Percentiles rank a stretch among this genome's conserved stretches.
Conservation (phyloP, 2,329 filamentous ascomycete genomes). For the Penicillium sp. region DNA sequence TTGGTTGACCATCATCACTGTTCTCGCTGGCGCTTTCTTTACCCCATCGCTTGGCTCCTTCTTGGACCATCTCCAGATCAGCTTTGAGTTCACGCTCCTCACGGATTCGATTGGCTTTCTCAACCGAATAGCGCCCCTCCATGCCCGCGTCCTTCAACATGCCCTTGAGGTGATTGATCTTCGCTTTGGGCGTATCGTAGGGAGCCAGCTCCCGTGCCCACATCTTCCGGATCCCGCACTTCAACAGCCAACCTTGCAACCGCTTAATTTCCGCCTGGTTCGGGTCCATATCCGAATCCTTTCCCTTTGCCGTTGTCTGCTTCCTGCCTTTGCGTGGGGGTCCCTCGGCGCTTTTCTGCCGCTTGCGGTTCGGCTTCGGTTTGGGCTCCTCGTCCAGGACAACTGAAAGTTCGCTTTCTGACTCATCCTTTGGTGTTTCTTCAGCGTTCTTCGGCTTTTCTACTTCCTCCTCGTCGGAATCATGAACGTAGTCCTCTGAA, state of each 20-base stretch:
- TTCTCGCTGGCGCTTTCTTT: conserved; percentile 38
- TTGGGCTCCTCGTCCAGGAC: conserved; percentile 67
- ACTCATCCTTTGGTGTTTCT: conserved; percentile 43
- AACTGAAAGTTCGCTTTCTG: conserved; percentile 60
- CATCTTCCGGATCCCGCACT: conserved; percentile 86
- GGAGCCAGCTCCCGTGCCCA: conserved; percentile 78
- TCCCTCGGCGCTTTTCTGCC: conserved; percentile 25
- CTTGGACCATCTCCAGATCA: conserved; percentile 74
- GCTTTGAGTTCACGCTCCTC: conserved; percentile 74
- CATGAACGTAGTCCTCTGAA: too few relatives aligned
- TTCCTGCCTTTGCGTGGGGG: conserved; percentile 29
- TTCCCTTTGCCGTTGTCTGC: conserved; percentile 33
- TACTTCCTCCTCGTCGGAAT: too few relatives aligned
- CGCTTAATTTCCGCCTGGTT: conserved; percentile 76
- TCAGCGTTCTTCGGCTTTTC: too few relatives aligned
- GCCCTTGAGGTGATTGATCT: conserved; percentile 68
- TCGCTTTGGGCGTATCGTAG: conserved; percentile 63
- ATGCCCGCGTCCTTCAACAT: conserved; percentile 79
- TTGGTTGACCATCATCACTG: conserved; percentile 27
- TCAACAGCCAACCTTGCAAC: conserved; percentile 73
- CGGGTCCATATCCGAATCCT: conserved; percentile 46
- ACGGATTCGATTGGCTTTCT: conserved; percentile 77
- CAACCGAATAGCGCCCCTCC: conserved; percentile 75
- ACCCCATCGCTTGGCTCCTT: conserved; percentile 75
- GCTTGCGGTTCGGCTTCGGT: conserved; percentile 51